These are phyloP conservation scores for Kwoniella mangroviensis DNA, from an alignment of 768 basidiomycete species.

Conservation along the genomic window DNA sequence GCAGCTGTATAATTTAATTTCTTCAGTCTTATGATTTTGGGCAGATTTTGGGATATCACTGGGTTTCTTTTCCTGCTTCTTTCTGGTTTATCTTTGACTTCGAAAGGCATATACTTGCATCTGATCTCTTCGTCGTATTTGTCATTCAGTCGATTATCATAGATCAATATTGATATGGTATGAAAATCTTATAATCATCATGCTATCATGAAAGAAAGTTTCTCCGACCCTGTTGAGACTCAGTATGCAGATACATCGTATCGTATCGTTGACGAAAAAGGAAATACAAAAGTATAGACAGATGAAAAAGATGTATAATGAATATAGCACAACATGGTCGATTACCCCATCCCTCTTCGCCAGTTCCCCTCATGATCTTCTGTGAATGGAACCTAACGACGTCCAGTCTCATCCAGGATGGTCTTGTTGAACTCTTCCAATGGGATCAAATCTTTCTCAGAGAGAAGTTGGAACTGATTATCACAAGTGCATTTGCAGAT, in stretches of 20 bases:
- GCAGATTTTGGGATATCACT: neutral
- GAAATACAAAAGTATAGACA: neutral
- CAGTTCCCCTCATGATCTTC: too few species aligned
- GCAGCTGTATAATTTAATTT: slow-evolving; percentile 6
- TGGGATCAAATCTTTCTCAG: slow-evolving; percentile 73
- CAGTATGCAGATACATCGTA: neutral
- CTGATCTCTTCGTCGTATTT: neutral
- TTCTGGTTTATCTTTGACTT: neutral
- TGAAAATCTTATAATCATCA: too few species aligned
- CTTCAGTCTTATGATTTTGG: neutral
- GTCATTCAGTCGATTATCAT: neutral
- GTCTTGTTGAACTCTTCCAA: slow-evolving; percentile 80
- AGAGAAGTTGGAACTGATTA: slow-evolving; percentile 63
- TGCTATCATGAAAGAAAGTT: too few species aligned
- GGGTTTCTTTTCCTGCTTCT: neutral
- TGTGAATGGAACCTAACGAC: neutral
- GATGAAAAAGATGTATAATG: neutral
- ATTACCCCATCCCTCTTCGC: neutral
- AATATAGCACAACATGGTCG: neutral
- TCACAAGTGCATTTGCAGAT: neutral
- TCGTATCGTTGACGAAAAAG: neutral
- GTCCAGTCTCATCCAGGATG: slow-evolving; percentile 60
- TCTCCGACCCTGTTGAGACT: too few species aligned
- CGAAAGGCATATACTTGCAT: neutral
- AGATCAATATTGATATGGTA: too few species aligned